A percentile compares a stretch with the other conserved stretches of the same genome.
Evolutionary conservation across 2,329 filamentous ascomycete species (phyloP).

Genomic region (Aspergillus terreus): DNA sequence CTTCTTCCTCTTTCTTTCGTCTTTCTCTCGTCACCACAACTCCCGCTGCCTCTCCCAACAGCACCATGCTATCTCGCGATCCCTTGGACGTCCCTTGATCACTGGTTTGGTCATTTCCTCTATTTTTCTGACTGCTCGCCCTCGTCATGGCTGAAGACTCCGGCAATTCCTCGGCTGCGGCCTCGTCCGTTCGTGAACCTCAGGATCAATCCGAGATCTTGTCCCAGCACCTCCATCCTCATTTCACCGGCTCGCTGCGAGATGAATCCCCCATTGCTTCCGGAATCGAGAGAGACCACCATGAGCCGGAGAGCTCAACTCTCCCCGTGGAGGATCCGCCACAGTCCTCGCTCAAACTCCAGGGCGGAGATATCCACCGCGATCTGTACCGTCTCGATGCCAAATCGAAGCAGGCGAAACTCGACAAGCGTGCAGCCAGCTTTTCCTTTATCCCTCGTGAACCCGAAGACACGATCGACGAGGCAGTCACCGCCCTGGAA

Average conservation of each 20-base stretch:
- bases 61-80: not conserved
- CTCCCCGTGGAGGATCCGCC: constrained; percentile 9
- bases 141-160: not conserved
- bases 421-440: constrained; percentile 59
- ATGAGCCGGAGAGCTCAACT: constrained; percentile 1
- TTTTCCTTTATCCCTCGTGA: constrained; percentile 54
- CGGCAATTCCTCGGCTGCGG: not conserved
- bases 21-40: too few species aligned
- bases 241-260: constrained; percentile 1
- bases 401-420: constrained; percentile 41
- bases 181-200: not conserved
- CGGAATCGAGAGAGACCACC: not conserved
- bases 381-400: constrained; percentile 72
- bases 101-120: not conserved
- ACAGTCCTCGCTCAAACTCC: constrained; percentile 67
- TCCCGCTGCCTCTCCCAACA: not conserved
- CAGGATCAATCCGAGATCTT: constrained; percentile 2
- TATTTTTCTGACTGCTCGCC: not conserved
- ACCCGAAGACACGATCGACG: constrained; percentile 21
- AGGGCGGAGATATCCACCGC: constrained; percentile 74
- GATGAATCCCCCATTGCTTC: not conserved
- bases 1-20: too few species aligned
- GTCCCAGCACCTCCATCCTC: constrained; percentile 2
- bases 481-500: constrained; percentile 44
- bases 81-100: not conserved